Conservation (phyloP, 306 rosid genomes). For the Myrica gale region DNA sequence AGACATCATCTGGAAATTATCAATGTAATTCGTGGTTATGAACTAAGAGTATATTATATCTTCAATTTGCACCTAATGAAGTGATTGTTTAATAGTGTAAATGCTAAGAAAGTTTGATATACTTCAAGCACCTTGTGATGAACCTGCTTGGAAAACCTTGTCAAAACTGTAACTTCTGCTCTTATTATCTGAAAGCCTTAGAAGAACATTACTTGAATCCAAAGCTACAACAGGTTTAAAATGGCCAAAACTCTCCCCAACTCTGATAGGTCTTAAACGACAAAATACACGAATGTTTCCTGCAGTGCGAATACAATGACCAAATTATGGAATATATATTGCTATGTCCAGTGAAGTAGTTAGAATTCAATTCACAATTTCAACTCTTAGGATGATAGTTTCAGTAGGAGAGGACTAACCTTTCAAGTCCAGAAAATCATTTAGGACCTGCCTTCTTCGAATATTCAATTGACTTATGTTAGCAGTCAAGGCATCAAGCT, state of each 20-base stretch:
- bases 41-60: background rate
- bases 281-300: slow-evolving; percentile 44
- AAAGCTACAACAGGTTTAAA: slow-evolving; percentile 19
- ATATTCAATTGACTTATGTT: slow-evolving; percentile 30
- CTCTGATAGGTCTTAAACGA: slow-evolving; percentile 34
- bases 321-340: slow-evolving; percentile 4
- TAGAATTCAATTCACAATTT: no score
- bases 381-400: no score
- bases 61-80: background rate
- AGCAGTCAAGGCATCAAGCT: slow-evolving; percentile 32
- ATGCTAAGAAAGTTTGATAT: background rate
- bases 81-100: background rate
- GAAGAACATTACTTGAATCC: slow-evolving; percentile 36
- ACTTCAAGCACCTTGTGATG: slow-evolving; percentile 42
- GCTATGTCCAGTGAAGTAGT: background rate
- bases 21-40: slow-evolving; percentile 6
- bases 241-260: slow-evolving; percentile 31
- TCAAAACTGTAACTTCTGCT: slow-evolving; percentile 38
- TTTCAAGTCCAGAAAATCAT: slow-evolving; percentile 40
- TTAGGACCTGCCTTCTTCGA: slow-evolving; percentile 36
- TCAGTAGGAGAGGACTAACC: slow-evolving; percentile 25
- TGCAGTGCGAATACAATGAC: slow-evolving; percentile 20
- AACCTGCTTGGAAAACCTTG: slow-evolving; percentile 35
- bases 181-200: slow-evolving; percentile 29
- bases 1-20: slow-evolving; percentile 37